Evolutionary conservation across 2,329 filamentous ascomycete genomes (phyloP), one percentile per base, ranked within the genome.

Genomic region (Rhytidhysteron rufulum): DNA sequence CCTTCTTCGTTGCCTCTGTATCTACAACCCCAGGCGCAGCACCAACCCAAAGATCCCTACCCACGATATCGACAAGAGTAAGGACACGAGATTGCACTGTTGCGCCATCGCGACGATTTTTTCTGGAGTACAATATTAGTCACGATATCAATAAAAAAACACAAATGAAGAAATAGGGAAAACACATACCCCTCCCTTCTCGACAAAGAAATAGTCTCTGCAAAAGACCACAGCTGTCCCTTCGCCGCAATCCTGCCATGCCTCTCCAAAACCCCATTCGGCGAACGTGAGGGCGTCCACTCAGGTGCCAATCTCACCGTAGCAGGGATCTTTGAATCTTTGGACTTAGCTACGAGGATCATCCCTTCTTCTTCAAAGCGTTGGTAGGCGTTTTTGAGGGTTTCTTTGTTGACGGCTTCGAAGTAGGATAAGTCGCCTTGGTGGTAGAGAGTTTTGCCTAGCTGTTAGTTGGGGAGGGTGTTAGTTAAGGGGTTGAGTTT

Each of bases 341-440:
- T 84, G 40, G 67, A 69, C 54, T 86, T 86, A 21, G 85, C 50
- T 0, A 90, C 77, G 32, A 86, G 71, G 41, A 97, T 75, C 48
- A 97, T 94, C 7, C 89, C 87, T 55, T 97, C 91, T 57, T 96
- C 88, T 53, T 90, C 83, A 57, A 95, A 95, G 13, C 88, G 81
- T 27, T 80, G 76, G 66, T 91, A 96, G 0, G 90, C 85, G 65
- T 98, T 98, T 60, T 93, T 95, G 41, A 98, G 78, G 0, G 90
- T 95, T 65, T 98, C 91, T 56, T 96, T 96, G 73, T 98, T 98
- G 49, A 98, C 91, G 3, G 93, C 90, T 68, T 98, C 93, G 53
- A 96, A 97, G 68, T 98, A 98, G 21, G 85, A 90, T 8, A 98
- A 79, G 57, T 98, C 93, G 41, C 93, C 93, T 70, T 98, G 91